phyloP scores from a whole-genome alignment of 352 stramenopile genomes.

The Phytophthora palmivora region DNA sequence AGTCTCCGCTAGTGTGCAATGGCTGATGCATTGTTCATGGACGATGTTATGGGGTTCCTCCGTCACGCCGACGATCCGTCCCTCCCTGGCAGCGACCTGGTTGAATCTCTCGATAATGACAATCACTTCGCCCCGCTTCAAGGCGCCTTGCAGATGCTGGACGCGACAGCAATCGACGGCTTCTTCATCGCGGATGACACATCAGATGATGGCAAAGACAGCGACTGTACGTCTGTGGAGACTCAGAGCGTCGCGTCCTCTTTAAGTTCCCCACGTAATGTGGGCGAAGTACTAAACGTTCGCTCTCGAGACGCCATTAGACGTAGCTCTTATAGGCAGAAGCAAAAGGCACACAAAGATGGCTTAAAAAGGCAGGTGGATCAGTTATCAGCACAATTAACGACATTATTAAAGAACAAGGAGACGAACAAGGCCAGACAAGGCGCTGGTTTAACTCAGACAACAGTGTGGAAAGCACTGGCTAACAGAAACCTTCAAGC shows the following conservation, averaged over 20 bases:
- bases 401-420: conserved; percentile 10
- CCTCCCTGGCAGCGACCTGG: conserved; percentile 9
- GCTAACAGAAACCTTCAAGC: conserved; percentile 28
- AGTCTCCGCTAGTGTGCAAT: too few species aligned
- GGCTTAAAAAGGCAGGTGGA: conserved; percentile 13
- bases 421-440: conserved; percentile 3
- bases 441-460: not conserved
- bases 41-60: conserved; percentile 29
- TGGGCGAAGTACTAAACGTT: conserved; percentile 8
- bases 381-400: conserved; percentile 17
- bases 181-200: conserved; percentile 7
- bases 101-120: conserved; percentile 24
- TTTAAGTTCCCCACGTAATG: conserved; percentile 4
- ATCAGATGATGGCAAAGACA: conserved; percentile 10
- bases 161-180: conserved; percentile 7
- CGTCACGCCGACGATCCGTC: conserved; percentile 15
- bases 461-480: conserved; percentile 35
- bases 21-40: conserved; percentile 30
- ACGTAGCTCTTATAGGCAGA: conserved; percentile 32
- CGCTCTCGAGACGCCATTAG: conserved; percentile 29
- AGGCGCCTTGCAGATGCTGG: conserved; percentile 5
- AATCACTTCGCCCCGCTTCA: not conserved
- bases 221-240: conserved; percentile 20
- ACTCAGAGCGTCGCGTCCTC: conserved; percentile 15
- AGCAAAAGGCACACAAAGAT: conserved; percentile 33